phyloP scores from a whole-genome alignment of 768 basidiomycete genomes.

The Mycena polygramma region DNA sequence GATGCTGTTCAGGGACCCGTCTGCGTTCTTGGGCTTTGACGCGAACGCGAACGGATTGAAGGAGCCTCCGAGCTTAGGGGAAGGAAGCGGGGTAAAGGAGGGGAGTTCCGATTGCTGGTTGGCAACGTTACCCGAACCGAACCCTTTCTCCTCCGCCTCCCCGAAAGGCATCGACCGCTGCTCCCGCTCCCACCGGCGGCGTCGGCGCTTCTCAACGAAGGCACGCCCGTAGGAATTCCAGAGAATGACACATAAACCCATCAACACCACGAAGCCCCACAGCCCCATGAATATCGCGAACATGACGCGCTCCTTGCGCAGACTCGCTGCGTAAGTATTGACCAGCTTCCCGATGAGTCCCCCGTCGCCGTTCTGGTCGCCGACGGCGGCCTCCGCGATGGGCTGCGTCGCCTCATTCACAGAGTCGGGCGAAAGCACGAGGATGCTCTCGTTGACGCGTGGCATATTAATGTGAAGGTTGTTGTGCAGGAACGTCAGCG shows the following conservation, averaged over 20 bases:
- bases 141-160: slow-evolving; percentile 59
- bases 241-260: slow-evolving; percentile 77
- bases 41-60: slow-evolving; percentile 33
- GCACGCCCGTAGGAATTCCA: slow-evolving; percentile 77
- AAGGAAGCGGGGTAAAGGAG: slow-evolving; percentile 30
- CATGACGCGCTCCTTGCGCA: slow-evolving; percentile 87
- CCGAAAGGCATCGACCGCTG: slow-evolving; percentile 53
- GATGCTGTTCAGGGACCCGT: slow-evolving; percentile 15
- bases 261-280: slow-evolving; percentile 87
- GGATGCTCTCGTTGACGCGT: slow-evolving; percentile 77
- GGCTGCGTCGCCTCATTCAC: slow-evolving; percentile 84
- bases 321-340: slow-evolving; percentile 74
- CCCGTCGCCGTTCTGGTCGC: slow-evolving; percentile 63
- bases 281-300: slow-evolving; percentile 86
- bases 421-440: slow-evolving; percentile 79
- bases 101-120: slow-evolving; percentile 22
- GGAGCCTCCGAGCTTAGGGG: slow-evolving; percentile 21
- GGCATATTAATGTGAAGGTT: slow-evolving; percentile 88
- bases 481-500: slow-evolving; percentile 91
- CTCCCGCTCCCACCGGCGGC: slow-evolving; percentile 64
- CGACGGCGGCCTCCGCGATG: slow-evolving; percentile 87
- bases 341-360: slow-evolving; percentile 83
- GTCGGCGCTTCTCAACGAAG: slow-evolving; percentile 61
- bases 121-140: slow-evolving; percentile 44
- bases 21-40: slow-evolving; percentile 17